These are phyloP conservation scores for Vitis rupestris DNA, from an alignment of 164 flowering plant species.

Conservation along the genomic window DNA sequence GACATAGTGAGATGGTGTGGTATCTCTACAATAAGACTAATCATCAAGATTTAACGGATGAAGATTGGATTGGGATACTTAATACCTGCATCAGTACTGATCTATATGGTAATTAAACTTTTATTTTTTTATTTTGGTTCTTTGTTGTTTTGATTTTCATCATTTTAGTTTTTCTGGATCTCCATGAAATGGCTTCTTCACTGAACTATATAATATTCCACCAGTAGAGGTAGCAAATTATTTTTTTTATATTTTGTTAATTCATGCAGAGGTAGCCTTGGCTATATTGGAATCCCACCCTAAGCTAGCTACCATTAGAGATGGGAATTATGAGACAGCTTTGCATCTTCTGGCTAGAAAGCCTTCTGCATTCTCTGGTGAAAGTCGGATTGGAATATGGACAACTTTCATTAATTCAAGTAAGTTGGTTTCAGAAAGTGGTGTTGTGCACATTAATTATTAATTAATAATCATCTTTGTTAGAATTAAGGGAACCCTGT, in stretches of 20 bases:
- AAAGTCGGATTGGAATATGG: neutral
- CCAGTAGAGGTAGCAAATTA: too few species aligned
- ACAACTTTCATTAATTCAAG: neutral
- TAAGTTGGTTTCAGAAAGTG: neutral
- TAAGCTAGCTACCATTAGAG: too few species aligned
- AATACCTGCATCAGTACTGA: conserved; percentile 10
- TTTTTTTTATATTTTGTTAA: too few species aligned
- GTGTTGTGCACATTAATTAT: too few species aligned
- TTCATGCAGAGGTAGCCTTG: neutral
- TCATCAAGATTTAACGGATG: neutral
- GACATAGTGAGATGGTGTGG: conserved; percentile 25
- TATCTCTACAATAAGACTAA: conserved; percentile 12
- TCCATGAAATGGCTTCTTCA: neutral
- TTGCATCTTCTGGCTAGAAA: neutral
- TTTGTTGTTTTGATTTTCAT: too few species aligned
- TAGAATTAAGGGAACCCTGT: too few species aligned
- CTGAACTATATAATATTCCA: neutral
- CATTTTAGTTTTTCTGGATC: neutral
- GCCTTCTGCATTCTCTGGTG: neutral
- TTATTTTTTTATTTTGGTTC: too few species aligned
- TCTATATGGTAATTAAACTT: conserved; percentile 15
- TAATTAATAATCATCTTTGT: neutral
- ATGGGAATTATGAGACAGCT: neutral
- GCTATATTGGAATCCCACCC: neutral
- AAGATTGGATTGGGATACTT: conserved; percentile 16